phyloP scores from a whole-genome alignment of 2,329 filamentous ascomycete genomes.

The Botrytis medusae region DNA sequence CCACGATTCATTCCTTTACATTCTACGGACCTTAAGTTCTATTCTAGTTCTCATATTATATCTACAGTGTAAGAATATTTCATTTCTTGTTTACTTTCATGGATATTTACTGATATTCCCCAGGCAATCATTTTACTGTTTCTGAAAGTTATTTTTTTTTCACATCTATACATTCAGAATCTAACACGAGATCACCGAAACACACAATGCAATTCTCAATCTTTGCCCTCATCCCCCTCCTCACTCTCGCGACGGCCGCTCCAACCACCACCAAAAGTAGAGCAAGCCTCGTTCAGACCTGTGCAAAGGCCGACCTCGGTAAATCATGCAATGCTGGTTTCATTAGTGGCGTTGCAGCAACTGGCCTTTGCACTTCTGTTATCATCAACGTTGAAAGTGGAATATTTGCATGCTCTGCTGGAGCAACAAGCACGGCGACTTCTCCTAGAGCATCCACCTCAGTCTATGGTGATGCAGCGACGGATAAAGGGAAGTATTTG shows the following conservation, averaged over 20 bases:
- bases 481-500: background rate
- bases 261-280: background rate
- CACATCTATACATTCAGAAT: background rate
- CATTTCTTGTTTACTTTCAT: background rate
- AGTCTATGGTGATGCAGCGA: background rate
- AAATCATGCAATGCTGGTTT: slow-evolving; percentile 1
- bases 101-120: background rate
- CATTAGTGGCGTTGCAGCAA: background rate
- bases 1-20: background rate
- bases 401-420: background rate
- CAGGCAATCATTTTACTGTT: no score
- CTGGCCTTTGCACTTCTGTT: background rate
- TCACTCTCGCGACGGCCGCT: background rate
- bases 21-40: background rate
- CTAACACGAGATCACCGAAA: background rate
- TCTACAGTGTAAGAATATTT: background rate
- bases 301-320: background rate
- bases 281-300: background rate
- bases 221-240: background rate
- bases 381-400: background rate
- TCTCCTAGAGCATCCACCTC: background rate
- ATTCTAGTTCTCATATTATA: background rate
- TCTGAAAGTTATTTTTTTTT: background rate
- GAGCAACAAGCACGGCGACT: background rate
- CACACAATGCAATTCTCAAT: background rate